phyloP scores from a whole-genome alignment of 768 basidiomycete species.

The Postia placenta region DNA sequence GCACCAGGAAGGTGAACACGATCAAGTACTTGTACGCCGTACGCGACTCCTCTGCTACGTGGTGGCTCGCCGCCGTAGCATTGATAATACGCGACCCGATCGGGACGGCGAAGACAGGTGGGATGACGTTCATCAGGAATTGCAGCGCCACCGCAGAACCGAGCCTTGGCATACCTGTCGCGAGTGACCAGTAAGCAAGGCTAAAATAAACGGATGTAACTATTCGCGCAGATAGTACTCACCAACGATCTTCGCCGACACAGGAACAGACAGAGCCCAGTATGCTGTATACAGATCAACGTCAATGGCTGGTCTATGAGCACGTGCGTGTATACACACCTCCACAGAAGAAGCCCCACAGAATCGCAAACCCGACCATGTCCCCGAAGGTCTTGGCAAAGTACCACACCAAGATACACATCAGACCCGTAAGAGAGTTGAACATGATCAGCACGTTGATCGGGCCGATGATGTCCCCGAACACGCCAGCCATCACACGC shows the following conservation, averaged over 20 bases:
- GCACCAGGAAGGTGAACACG: background rate
- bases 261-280: background rate
- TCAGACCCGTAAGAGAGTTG: background rate
- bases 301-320: background rate
- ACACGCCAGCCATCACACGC: background rate
- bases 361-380: constrained; percentile 1
- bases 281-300: background rate
- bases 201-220: background rate
- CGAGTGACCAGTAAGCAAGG: background rate
- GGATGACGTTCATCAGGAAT: background rate
- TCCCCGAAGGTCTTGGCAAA: background rate
- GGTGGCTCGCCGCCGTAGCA: background rate
- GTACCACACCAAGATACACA: constrained; percentile 1
- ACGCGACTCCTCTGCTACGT: background rate
- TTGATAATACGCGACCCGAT: background rate
- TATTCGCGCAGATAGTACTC: no score
- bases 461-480: background rate
- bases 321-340: background rate
- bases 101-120: background rate
- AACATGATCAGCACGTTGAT: background rate
- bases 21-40: background rate
- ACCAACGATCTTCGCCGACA: background rate
- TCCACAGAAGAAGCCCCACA: background rate
- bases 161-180: background rate
- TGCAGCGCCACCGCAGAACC: background rate